Evolutionary conservation across 805 yeast species (phyloP), one percentile per base, ranked within the genome.

Genomic region (Metschnikowia vanudenii): DNA sequence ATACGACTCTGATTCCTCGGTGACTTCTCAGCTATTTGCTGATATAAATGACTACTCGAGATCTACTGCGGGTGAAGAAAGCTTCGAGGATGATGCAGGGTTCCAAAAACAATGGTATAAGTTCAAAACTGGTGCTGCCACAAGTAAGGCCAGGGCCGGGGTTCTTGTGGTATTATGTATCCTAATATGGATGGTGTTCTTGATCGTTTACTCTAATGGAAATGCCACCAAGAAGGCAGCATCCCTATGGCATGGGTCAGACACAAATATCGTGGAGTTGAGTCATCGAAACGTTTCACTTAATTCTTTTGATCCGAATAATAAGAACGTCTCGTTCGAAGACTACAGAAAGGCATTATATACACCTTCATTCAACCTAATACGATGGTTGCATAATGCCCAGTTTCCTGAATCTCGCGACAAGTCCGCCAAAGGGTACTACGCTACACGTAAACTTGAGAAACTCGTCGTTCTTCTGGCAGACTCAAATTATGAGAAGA

Each of bases 251-350:
- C 53, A 31, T 51, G 34, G 51, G 56, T 59, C 64, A 32, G 48
- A 53, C 3, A 59, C 68, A 3, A 55, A 53, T 41, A 51, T 62
- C 4, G 55, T 53, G 24, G 50, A 41, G 18, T 47, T 62, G 24
- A 56, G 58, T 33, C 64, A 64, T 22, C 52, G 57, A 29, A 69
- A 69, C 46, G 50, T 67, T n/a, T 61, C 69, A 1, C 54, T 72
- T 26, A 65, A 65, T 38, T 39, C 49, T 3, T 72, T 67, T 46
- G 53, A 53, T 40, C 60, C 68, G 0, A 46, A 53, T 10, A 51
- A 52, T 35, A 43, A 53, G 13, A 71, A 69, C 45, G 43, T 70
- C 8, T 57, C 74, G 0, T 47, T 72, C 54, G 58, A 53, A 4
- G 37, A 41, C 8, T 52, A 53, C 44, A 43, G 66, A 30, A 53